A percentile compares a stretch with the other conserved stretches of the same genome.
Evolutionary conservation across 2,329 filamentous ascomycete species (phyloP).

Genomic region (Fusarium gaditjirri): DNA sequence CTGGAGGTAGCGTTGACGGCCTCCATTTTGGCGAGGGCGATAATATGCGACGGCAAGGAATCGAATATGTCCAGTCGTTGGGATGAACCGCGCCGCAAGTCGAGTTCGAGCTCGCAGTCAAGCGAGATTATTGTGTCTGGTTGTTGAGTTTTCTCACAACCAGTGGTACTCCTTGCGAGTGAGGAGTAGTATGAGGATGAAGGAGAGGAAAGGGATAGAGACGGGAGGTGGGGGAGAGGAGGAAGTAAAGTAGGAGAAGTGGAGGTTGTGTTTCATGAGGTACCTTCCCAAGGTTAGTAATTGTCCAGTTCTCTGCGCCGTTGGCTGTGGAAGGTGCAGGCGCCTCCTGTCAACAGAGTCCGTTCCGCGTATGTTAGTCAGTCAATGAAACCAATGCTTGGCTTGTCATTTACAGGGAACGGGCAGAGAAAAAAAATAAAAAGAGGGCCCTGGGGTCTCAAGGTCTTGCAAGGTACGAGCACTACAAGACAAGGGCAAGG

Average conservation of each 20-base stretch:
- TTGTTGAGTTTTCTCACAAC: conserved; percentile 21
- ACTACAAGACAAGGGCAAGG: neutral
- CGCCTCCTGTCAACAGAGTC: conserved; percentile 12
- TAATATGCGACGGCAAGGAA: conserved; percentile 5
- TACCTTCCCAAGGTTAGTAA: conserved; percentile 31
- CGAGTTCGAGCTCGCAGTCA: conserved; percentile 19
- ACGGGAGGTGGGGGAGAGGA: conserved; percentile 3
- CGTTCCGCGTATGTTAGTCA: neutral
- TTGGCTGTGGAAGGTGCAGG: conserved; percentile 6
- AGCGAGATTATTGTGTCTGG: conserved; percentile 6
- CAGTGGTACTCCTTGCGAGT: conserved; percentile 31
- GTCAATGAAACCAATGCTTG: conserved; percentile 7
- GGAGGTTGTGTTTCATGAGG: conserved; percentile 26
- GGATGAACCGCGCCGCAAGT: conserved; percentile 17
- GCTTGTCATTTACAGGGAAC: conserved; percentile 15
- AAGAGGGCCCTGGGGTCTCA: conserved; percentile 34
- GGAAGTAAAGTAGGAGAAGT: conserved; percentile 24
- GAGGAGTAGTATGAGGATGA: neutral
- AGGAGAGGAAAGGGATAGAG: conserved; percentile 4
- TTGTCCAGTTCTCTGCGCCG: conserved; percentile 17
- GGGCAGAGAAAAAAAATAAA: conserved; percentile 21
- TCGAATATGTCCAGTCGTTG: conserved; percentile 3
- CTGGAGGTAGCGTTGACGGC: conserved; percentile 71
- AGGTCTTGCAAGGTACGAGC: neutral
- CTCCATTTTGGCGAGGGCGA: conserved; percentile 55